Base-by-base conservation (phyloP, 306 rosid species). In the Pachyrhizus erosus region DNA sequence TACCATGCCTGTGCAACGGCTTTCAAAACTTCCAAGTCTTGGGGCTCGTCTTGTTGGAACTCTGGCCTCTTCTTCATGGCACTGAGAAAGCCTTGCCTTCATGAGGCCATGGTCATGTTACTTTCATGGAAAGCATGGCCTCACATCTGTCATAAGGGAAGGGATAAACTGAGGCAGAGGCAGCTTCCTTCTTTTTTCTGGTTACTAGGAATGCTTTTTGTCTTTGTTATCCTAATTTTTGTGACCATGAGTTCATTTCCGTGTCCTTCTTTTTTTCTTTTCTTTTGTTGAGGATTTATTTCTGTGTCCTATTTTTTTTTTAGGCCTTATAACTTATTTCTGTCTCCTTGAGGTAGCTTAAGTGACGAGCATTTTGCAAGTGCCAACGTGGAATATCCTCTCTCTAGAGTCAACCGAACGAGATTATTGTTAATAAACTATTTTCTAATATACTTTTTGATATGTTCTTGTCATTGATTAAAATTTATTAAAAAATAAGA, bases 1-100 rank as follows among this genome's bases (percentile, higher is more conserved):
- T 89, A 88, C 93, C 96, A 90, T 9, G 98, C 97, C 52, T 93
- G 99, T 27, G 99, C 98, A 74, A 91, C 99, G 3, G 97, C 97
- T 84, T 96, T 96, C 84, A 91, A 70, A 79, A 96, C 83, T 83
- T 96, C 97, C 60, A 84, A 72, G 52, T 89, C 86, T 26, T 71
- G 78, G 17, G 75, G 82, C 0, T 69, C 20, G 3, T 74, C 39
- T 2, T 66, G 62, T 13, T 81, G 79, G 18, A 27, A 49, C 65
- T 84, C 89, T 73, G 9, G 51, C 76, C 70, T 87, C 92, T 87
- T 91, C 93, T 88, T 91, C 98, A 90, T 94, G 40, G 73, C 24
- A 65, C 45, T 67, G 46, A 31, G 11, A 51, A 33, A 18, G 45
- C 23, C 24, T 77, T 86, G 31, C 24, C 86, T 86, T 75, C 88